A percentile compares a stretch with the other conserved stretches of the same genome.
These are phyloP conservation scores for Starmerella riodocensis DNA, from an alignment of 805 yeast species.

Conservation along the genomic window DNA sequence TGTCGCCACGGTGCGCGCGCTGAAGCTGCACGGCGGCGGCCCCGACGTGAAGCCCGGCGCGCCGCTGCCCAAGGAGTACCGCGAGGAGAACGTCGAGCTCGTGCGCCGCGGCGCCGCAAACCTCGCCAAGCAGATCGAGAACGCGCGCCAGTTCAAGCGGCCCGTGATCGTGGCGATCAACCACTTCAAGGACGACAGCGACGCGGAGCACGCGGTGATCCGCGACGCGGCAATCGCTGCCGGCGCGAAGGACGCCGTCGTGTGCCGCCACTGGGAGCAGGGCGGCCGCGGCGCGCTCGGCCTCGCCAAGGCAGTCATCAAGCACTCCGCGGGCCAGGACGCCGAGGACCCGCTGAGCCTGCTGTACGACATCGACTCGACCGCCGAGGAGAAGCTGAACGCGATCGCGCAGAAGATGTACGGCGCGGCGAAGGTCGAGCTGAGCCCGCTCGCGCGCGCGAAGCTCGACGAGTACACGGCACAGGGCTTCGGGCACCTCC, in stretches of 20 bases:
- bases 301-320: conserved; percentile 70
- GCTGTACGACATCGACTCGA: conserved; percentile 52
- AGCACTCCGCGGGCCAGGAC: conserved; percentile 42
- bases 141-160: conserved; percentile 72
- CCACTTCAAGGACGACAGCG: conserved; percentile 70
- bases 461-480: conserved; percentile 70
- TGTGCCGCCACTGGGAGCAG: conserved; percentile 86
- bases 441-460: conserved; percentile 64
- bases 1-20: conserved; percentile 92
- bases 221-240: conserved; percentile 68
- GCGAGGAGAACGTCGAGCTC: conserved; percentile 67
- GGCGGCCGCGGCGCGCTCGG: conserved; percentile 86
- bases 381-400: conserved; percentile 69
- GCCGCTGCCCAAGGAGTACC: conserved; percentile 69
- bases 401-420: conserved; percentile 80
- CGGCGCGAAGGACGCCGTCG: conserved; percentile 85
- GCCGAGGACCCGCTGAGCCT: conserved; percentile 34
- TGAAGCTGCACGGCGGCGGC: conserved; percentile 94
- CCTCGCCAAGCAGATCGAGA: conserved; percentile 77
- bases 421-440: conserved; percentile 78
- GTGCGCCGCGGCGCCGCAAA: conserved; percentile 73
- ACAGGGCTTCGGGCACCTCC: conserved; percentile 83
- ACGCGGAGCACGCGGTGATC: conserved; percentile 65
- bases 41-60: conserved; percentile 93
- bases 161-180: conserved; percentile 94